These are phyloP conservation scores for Poteriospumella lacustris DNA, from an alignment of 108 stramenopile genomes.

Conservation along the genomic window DNA sequence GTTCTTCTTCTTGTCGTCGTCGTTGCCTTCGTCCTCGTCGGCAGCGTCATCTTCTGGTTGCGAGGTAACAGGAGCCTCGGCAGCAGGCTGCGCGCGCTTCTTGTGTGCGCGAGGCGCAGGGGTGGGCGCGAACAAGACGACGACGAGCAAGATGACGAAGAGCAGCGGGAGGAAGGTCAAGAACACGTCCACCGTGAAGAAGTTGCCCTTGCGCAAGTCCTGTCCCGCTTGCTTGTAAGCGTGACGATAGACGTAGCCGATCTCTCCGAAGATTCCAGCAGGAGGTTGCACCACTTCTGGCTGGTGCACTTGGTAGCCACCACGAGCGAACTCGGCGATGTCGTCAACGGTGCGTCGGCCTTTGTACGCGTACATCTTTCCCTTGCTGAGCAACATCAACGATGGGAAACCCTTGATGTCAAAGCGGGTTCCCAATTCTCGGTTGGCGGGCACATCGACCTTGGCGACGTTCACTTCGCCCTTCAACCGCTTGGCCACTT, in stretches of 20 bases:
- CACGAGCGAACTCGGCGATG: neutral
- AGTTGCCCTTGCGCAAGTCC: neutral
- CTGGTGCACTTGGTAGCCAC: constrained; percentile 1
- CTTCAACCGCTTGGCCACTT: constrained; percentile 39
- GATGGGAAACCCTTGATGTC: constrained; percentile 50
- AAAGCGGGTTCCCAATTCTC: constrained; percentile 36
- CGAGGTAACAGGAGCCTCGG: neutral
- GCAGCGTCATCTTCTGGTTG: neutral
- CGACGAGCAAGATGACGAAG: neutral
- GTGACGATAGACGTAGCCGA: neutral
- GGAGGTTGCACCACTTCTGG: constrained; percentile 13
- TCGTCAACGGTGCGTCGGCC: neutral
- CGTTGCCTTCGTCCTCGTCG: neutral
- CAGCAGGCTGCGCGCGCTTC: neutral
- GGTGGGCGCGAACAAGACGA: neutral
- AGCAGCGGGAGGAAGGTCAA: constrained; percentile 10
- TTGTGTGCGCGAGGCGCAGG: neutral
- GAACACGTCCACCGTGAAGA: constrained; percentile 14
- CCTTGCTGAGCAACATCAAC: constrained; percentile 34
- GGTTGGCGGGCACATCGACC: constrained; percentile 44
- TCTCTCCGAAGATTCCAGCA: neutral
- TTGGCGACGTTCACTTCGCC: constrained; percentile 52
- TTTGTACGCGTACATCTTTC: constrained; percentile 17
- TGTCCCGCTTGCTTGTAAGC: neutral
- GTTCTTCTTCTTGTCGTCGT: neutral